Evolutionary conservation across 768 basidiomycete species (phyloP), one percentile per base, ranked within the genome.

Genomic region (Goffeauzyma gilvescens): DNA sequence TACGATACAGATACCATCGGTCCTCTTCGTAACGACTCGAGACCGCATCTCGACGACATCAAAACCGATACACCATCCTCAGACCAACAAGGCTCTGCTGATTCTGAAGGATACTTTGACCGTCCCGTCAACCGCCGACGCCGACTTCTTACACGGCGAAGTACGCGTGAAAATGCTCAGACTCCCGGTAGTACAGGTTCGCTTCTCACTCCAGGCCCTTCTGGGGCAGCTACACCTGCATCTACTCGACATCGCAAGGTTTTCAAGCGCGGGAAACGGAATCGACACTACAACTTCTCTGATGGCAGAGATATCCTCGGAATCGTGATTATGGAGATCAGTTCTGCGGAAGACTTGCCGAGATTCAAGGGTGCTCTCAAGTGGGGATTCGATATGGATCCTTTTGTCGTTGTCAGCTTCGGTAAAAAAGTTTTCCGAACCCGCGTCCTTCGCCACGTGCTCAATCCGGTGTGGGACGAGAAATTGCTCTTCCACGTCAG

Each of bases 341-440:
- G 76, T 45, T 68, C 74, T 10, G 90, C 85, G 20, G 71, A 72
- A 23, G 86, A 90, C 64, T 65, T 96, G 37, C 93, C 93, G 0
- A 72, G 72, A 57, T 66, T 86, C 45, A 79, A 75, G 59, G 95
- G 38, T 58, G 63, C 60, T n/a, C 34, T 61, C 22, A 46, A 51
- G 27, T 46, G 58, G 10, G 46, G 51, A 2, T 58, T 55, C 73
- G 89, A 96, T 59, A 93, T 95, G 87, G 87, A 95, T 55, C 87
- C 89, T 0, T 96, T 95, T 56, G 81, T 84, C 18, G 86, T 98
- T 48, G 73, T 89, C 50, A 85, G 84, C 3, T 98, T 98, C 50
- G 84, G 89, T 23, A 89, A 87, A 68, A 96, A 93, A 61, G 83
- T 95, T 4, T 96, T 96, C 67, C 72, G 89, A 2, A 95, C 89